Evolutionary conservation across 805 yeast genomes (phyloP), one percentile per base, ranked within the genome.

Genomic region (Kuraishia cidri): DNA sequence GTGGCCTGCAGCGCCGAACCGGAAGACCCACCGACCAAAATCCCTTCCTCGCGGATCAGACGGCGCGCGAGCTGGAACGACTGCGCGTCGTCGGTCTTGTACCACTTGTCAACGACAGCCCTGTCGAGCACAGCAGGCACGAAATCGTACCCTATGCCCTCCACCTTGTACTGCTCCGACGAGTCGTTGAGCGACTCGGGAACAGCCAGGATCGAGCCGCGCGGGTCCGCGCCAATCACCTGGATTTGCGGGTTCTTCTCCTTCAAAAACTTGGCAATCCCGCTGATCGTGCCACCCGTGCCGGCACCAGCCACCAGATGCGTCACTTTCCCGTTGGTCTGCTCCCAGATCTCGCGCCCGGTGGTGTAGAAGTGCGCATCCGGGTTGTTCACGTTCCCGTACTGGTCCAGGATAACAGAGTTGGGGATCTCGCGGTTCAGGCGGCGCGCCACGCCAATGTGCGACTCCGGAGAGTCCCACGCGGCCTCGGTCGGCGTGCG

Each of bases 401-500:
- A 84, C 59, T 84, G 95, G 52, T 85, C 94, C 47, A 84, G 68
- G 45, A 84, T 84, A 29, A 83, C 80, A 19, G 92, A 79, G 52
- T 83, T 80, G 36, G 90, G 88, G 44, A 84, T 81, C 59, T 84
- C 94, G 53, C 73, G 75, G 52, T 83, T 85, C 50, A 84, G 66
- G 44, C 78, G 75, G 52, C 66, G 71, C 34, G 94, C 94, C 25
- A 84, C 95, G 42, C 94, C 94, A 51, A 84, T 83, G 50, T 84
- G 94, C 21, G 88, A 78, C 56, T 85, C 94, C 28, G 94, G 94
- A 30, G 94, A 72, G 48, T 84, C 94, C 85, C 87, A 84, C 2
- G 94, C 94, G 28, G 94, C 94, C 51, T 80, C 94, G 19, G 88
- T 84, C 33, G 95, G 94, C 9, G 95, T 84, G 65, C 95, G 74